Percentiles rank a stretch among this genome's conserved stretches.
Evolutionary conservation across 2,329 filamentous ascomycete genomes (phyloP).

Genomic region (Dothideomycetes sp.): DNA sequence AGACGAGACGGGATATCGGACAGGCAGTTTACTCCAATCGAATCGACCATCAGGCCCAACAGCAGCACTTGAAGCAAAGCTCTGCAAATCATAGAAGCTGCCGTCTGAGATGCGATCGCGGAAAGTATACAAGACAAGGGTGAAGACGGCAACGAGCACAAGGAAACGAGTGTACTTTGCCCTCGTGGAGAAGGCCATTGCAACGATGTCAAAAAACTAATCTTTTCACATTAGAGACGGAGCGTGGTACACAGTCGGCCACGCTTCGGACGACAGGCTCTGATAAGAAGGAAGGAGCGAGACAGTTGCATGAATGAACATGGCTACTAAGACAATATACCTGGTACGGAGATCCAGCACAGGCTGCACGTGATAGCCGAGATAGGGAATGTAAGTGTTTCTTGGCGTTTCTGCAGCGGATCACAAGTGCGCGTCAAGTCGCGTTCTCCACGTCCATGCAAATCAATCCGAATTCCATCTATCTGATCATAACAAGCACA

Average conservation of each 20-base stretch:
- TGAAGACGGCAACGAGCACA: conserved; percentile 7
- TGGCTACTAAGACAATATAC: too few species aligned
- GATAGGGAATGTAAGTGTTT: neutral
- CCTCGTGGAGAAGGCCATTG: conserved; percentile 4
- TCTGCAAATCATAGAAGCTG: conserved; percentile 6
- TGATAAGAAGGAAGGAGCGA: neutral
- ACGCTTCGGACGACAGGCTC: neutral
- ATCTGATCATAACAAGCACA: too few species aligned
- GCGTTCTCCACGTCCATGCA: too few species aligned
- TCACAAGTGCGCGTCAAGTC: conserved; percentile 1
- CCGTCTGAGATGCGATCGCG: conserved; percentile 6
- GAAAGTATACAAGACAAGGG: conserved; percentile 7
- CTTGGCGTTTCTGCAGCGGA: conserved; percentile 4
- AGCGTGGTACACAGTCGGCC: neutral
- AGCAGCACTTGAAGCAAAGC: neutral
- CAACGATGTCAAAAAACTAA: neutral
- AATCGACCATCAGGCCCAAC: conserved; percentile 4
- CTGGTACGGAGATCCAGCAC: too few species aligned
- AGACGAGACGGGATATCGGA: conserved; percentile 28
- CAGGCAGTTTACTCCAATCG: conserved; percentile 27
- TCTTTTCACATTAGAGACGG: neutral
- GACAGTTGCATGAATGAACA: too few species aligned
- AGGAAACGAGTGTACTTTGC: conserved; percentile 8
- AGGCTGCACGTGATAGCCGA: neutral
- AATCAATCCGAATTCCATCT: too few species aligned